Evolutionary conservation across 2,329 filamentous ascomycete genomes (phyloP).

Genomic region (Colletotrichum siamense): DNA sequence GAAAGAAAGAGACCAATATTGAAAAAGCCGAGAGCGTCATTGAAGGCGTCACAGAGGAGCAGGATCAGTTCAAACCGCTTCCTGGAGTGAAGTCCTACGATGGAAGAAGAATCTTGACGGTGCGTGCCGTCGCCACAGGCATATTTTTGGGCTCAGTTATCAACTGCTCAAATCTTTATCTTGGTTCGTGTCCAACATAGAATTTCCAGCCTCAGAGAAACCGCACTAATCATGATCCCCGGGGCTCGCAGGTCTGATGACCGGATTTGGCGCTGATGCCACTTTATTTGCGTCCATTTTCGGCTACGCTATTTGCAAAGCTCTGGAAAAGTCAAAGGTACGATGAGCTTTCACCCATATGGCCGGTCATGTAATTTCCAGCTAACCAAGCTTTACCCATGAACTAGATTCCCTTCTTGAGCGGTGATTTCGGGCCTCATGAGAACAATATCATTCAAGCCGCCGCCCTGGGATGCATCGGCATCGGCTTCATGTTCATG

Average conservation of each 20-base stretch:
- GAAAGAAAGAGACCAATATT: neutral
- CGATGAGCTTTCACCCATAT: neutral
- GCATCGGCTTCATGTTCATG: conserved; percentile 16
- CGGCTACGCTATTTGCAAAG: neutral
- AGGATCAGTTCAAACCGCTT: neutral
- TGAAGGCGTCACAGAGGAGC: neutral
- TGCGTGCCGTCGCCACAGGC: neutral
- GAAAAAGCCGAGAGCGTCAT: neutral
- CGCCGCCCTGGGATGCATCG: neutral
- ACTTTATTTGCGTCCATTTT: neutral
- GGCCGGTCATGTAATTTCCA: accelerated
- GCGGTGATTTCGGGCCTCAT: neutral
- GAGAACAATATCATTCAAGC: neutral
- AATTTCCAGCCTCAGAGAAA: neutral
- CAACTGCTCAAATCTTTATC: neutral
- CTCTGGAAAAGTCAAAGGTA: neutral
- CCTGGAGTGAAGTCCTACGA: neutral
- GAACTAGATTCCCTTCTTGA: neutral
- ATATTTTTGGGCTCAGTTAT: accelerated
- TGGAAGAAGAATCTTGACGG: neutral
- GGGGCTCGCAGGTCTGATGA: neutral
- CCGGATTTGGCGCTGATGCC: neutral
- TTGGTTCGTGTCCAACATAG: neutral
- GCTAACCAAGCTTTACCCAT: neutral
- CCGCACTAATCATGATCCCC: accelerated